Base-by-base conservation (phyloP, 345 rosid genomes). In the Populus davidiana region DNA sequence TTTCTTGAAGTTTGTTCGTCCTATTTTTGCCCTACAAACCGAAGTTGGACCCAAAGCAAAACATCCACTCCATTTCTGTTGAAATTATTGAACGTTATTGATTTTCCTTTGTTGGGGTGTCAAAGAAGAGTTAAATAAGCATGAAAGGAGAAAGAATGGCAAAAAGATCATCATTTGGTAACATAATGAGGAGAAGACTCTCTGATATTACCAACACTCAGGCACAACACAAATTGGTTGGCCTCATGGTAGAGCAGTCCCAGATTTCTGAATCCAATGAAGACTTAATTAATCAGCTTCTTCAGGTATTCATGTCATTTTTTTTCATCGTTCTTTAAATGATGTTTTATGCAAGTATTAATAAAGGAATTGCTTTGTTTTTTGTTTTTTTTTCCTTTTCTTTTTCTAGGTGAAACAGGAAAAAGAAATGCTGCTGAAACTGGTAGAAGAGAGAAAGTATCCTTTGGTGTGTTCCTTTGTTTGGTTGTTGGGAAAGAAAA, bases 381-480 rank as follows among this genome's bases (percentile, higher is more conserved):
- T 49, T 68, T 21, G 5, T 38, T 38, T 70, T 25, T 64, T 2
- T 10, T 80, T 49, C 25, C 25, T 20, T 70, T 31, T 78, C 16
- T 67, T 5, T 18, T 7, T 71, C n/a, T 62, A 43, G 31, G 25
- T 76, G 77, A 70, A 83, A 41, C 88, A 91, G 97, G 98, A 94
- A 76, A 94, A 88, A 29, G 41, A 73, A 78, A 67, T 84, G 50
- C 73, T 94, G 85, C 74, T 86, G 87, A 89, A 90, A 78, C 86
- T 92, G 73, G 69, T 90, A 50, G 93, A 88, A 67, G 91, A 92
- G 73, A 89, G 88, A 78, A 86, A 94, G 93, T 91, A 91, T 94
- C 94, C 89, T 88, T 87, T 49, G 10, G 11, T 29, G 25, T 33
- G 14, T 12, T 56, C 13, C 13, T 20, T 31, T 50, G 56, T 50